Base-by-base conservation (phyloP, 306 rosid genomes). In the Ammopiptanthus mongolicus region DNA sequence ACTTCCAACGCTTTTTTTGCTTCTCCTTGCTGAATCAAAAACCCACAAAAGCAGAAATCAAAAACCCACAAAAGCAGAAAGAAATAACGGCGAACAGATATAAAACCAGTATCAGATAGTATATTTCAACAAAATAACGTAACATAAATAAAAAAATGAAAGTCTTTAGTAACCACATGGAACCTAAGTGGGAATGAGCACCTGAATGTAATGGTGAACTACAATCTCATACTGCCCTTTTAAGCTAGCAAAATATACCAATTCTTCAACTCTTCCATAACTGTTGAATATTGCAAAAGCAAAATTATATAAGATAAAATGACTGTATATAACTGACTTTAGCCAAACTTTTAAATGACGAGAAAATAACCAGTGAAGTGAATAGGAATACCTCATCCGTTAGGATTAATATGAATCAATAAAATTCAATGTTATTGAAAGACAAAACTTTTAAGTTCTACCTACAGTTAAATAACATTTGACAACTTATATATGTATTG, bases 161-260 rank as follows among this genome's bases (percentile, higher is more conserved):
- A 42, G 67, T 66, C 62, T 15, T 59, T 22, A 42, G 36, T 57
- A 52, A 65, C 28, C 22, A 53, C 12, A 55, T 25, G 36, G 48
- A 56, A 80, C 55, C 44, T 3, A 37, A 25, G 77, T 17, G n/a
- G 14, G 3, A 81, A 58, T 28, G 72, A 71, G 85, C 82, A 94
- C 97, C 98, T 95, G 98, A 84, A 95, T 95, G 76, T 95, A 90
- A 81, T 95, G 84, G 77, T 88, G 98, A 80, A 95, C 91, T 62
- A 95, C 97, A 80, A 91, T 91, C 83, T 95, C 98, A 76, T 87
- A 84, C 72, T 91, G 98, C 85, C 90, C 97, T 86, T 91, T 91
- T 70, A 95, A 86, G 83, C 96, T 81, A 69, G 98, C 98, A 74
- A 95, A 95, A 86, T 86, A 95, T 23, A 95, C 98, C 86, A 91